Evolutionary conservation across 208 protist genomes (phyloP), one percentile per base, ranked within the genome.

Genomic region (Leishmania major): DNA sequence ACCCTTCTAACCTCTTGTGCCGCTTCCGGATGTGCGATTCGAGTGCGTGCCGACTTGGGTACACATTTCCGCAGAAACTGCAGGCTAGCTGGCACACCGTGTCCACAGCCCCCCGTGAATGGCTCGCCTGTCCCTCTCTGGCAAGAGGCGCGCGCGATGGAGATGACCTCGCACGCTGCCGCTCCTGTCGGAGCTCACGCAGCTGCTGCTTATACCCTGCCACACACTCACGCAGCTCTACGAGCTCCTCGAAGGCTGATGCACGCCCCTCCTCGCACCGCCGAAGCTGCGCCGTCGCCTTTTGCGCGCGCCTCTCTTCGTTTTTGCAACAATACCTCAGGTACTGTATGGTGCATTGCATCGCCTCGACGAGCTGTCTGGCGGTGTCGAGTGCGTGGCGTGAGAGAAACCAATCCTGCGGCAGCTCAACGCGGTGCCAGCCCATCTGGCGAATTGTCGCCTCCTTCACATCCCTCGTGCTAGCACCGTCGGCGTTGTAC

Each of bases 271-370:
- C 85, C 55, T 91, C 69, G 15, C 83, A 83, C 15, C 79, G 80
- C 45, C 75, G 78, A 47, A 86, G 73, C 19, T 83, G 53, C n/a
- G 77, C 84, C 2, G 59, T 70, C 31, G 80, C 17, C 28, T 79
- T 84, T 3, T 73, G 47, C 40, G 51, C 73, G 17, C 59, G 62
- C 81, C 81, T 83, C 69, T 90, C 82, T 37, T 88, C 78, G 10
- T 55, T 75, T 53, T 82, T 84, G 37, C 78, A 2, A 57, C 75
- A 66, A 72, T 93, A 79, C 35, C 78, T 45, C 55, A 92, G 77
- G 78, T 95, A 97, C 78, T 97, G 94, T 37, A 97, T 89, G 7
- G 92, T 95, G 83, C 94, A 95, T 82, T 97, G 94, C 84, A 97
- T 87, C 10, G 87, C 89, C 60, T 80, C 43, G 19, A 93, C 51